phyloP scores from a whole-genome alignment of 2,329 filamentous ascomycete species.

The Penicillium glabrum region DNA sequence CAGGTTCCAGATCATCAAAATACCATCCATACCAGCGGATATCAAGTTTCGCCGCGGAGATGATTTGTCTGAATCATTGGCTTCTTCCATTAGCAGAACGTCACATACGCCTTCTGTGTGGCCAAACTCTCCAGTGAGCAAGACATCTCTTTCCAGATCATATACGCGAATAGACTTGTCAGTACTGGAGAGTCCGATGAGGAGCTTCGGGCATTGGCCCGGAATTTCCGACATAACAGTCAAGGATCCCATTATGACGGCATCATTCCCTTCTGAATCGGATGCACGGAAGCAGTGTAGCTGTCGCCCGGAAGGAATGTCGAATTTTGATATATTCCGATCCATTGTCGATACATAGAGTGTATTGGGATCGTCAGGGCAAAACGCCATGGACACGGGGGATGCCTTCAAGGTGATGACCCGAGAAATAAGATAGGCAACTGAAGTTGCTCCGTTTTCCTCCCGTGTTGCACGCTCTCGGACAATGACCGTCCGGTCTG shows the following conservation, averaged over 20 bases:
- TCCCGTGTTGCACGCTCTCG: conserved; percentile 74
- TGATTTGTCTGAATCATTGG: conserved; percentile 42
- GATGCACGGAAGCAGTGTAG: conserved; percentile 76
- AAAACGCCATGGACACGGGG: conserved; percentile 77
- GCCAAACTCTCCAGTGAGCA: conserved; percentile 88
- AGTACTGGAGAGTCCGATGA: conserved; percentile 87
- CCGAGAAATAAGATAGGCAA: conserved; percentile 75
- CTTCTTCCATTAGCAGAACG: conserved; percentile 65
- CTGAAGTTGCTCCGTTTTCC: conserved; percentile 50
- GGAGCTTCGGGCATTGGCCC: conserved; percentile 60
- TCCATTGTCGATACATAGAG: conserved; percentile 64
- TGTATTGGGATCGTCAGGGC: conserved; percentile 58
- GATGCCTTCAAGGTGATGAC: conserved; percentile 83
- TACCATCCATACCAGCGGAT: conserved; percentile 76
- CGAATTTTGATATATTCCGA: conserved; percentile 59
- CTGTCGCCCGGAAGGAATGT: conserved; percentile 67
- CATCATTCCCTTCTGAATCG: conserved; percentile 76
- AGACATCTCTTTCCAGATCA: conserved; percentile 70
- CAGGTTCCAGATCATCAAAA: conserved; percentile 74
- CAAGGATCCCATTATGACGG: conserved; percentile 79
- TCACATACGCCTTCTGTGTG: conserved; percentile 94
- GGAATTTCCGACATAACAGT: conserved; percentile 57
- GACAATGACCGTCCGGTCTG: conserved; percentile 83
- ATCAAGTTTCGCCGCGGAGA: conserved; percentile 53
- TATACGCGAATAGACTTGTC: conserved; percentile 96